Evolutionary conservation across 169 alveolate species (phyloP).

Genomic region (Plasmodium vinckei): DNA sequence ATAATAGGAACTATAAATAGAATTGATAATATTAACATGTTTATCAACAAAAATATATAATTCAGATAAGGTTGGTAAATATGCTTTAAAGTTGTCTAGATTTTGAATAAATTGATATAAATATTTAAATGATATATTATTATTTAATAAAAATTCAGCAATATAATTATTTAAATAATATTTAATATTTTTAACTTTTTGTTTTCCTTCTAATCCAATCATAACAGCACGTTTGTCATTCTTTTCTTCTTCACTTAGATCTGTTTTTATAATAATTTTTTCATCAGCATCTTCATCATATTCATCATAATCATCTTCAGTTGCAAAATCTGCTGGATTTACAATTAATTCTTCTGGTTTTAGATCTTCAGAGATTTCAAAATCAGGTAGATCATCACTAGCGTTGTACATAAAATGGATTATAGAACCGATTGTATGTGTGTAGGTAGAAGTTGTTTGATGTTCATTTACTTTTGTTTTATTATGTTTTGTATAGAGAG

Average conservation of each 20-base stretch:
- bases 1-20: constrained; percentile 3
- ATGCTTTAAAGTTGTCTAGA: constrained; percentile 29
- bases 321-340: no score
- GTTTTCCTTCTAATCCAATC: background rate
- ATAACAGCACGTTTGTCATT: no score
- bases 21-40: constrained; percentile 31
- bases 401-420: constrained; percentile 4
- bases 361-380: no score
- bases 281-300: no score
- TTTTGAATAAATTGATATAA: constrained; percentile 18
- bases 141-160: constrained; percentile 18
- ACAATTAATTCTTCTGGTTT: no score
- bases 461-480: background rate
- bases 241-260: no score
- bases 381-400: background rate
- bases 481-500: constrained; percentile 8
- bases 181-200: constrained; percentile 8
- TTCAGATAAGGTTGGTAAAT: constrained; percentile 57
- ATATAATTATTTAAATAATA: constrained; percentile 27
- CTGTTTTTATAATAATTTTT: no score
- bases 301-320: no score
- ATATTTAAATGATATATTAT: constrained; percentile 36
- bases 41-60: constrained; percentile 36
- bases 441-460: background rate
- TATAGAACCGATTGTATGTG: constrained; percentile 8